Evolutionary conservation across 768 basidiomycete genomes (phyloP).

Genomic region (Mycena epipterygia): DNA sequence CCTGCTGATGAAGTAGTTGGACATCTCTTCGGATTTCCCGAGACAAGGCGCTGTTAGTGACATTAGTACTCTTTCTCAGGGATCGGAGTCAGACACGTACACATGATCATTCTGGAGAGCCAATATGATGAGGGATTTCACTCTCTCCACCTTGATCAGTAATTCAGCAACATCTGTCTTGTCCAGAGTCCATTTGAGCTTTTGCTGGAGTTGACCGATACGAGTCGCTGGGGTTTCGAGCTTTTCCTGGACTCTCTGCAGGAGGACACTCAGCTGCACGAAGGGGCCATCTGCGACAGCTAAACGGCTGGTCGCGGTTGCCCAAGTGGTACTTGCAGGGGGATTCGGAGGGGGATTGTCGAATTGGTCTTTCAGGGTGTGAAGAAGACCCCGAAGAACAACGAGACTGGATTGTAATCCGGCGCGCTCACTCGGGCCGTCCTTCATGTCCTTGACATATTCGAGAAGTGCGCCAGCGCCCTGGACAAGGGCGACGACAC

Average conservation of each 20-base stretch:
- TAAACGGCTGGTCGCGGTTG: background rate
- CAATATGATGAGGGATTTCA: background rate
- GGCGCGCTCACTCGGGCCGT: background rate
- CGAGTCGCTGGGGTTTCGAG: background rate
- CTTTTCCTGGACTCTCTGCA: background rate
- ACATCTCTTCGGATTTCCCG: background rate
- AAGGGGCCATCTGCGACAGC: no score
- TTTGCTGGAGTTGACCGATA: background rate
- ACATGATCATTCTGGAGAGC: background rate
- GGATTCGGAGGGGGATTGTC: background rate
- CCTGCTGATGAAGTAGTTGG: background rate
- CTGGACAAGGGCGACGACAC: background rate
- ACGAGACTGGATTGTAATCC: background rate
- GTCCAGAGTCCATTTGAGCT: no score
- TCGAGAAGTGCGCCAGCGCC: background rate
- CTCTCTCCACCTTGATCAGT: background rate
- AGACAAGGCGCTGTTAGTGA: background rate
- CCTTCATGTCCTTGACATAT: background rate
- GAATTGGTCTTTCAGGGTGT: background rate
- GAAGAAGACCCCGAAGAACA: background rate
- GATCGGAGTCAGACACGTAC: background rate
- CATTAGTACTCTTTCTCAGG: background rate
- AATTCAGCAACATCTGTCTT: background rate
- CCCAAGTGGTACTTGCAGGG: background rate
- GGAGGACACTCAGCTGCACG: background rate